Base-by-base conservation (phyloP, 2,329 filamentous ascomycete genomes). In the Calonectria honghensis region DNA sequence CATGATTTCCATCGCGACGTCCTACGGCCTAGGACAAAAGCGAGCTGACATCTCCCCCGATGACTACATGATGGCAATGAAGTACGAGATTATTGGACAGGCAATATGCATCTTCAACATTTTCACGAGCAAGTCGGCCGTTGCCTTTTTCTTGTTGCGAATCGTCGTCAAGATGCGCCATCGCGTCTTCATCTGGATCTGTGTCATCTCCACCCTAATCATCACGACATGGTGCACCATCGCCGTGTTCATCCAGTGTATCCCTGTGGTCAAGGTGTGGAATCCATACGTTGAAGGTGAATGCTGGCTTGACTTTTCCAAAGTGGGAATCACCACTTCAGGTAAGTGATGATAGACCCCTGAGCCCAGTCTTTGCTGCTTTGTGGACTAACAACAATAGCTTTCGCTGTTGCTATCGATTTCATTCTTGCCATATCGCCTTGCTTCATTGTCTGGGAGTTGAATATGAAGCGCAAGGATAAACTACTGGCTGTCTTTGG, bases 381-480 rank as follows among this genome's bases (percentile, higher is more conserved):
- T n/a, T 32, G n/a, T 14, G 4, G n/a, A 18, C 35, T 41, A 48
- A 50, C 39, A 10, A 3, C 2, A 39, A 18, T 24, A 68, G 66
- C 73, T 6, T 81, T 76, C 37, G 79, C 76, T 16, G 78, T 74
- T 7, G 63, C 72, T 7, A 70, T 79, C 57, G 79, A 81, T 50
- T 71, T 81, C 54, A 51, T 68, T 1, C 68, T 81, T 27, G 79
- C 76, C 16, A 68, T 81, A 20, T 67, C 80, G 7, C 79, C 81
- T 6, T 81, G 80, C 78, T 77, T 78, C 35, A 75, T 82, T 16
- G 59, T 82, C 37, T 78, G 79, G 79, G 77, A 76, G 3, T 70
- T 82, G 3, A 77, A 80, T 35, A 82, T 83, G 79, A 79, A 80
- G 66, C 64, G 74, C 1, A 77, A 79, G 51, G 81, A 82, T 51